These are phyloP conservation scores for Beauveria brongniartii DNA, from an alignment of 2,329 filamentous ascomycete species.

Conservation along the genomic window DNA sequence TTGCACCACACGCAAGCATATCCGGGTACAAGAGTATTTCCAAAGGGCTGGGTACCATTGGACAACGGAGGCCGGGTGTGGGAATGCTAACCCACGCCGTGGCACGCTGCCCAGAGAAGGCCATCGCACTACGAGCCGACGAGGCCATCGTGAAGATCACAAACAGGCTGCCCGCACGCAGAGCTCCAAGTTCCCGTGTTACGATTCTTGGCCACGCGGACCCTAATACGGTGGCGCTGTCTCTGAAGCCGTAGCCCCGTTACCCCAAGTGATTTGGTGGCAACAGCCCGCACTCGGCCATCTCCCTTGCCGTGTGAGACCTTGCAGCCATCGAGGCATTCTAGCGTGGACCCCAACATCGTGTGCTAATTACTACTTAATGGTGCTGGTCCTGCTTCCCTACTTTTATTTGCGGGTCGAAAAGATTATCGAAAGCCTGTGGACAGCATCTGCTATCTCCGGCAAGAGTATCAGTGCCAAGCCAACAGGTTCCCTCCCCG, in stretches of 20 bases:
- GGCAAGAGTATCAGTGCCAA: conserved; percentile 7
- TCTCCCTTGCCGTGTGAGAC: conserved; percentile 23
- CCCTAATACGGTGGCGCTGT: conserved; percentile 5
- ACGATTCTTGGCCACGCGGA: conserved; percentile 2
- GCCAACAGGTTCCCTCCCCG: conserved; percentile 13
- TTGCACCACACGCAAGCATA: background rate
- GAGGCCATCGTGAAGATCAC: conserved; percentile 11
- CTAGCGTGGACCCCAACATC: conserved; percentile 10
- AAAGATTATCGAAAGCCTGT: conserved; percentile 8
- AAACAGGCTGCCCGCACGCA: background rate
- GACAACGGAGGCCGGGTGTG: background rate
- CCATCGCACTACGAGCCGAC: background rate
- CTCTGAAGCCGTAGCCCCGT: conserved; percentile 7
- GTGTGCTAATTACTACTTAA: conserved; percentile 16
- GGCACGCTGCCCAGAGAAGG: background rate
- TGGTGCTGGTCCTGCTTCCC: conserved; percentile 12
- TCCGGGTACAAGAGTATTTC: background rate
- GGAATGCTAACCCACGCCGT: conserved; percentile 4
- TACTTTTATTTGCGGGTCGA: conserved; percentile 12
- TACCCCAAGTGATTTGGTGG: conserved; percentile 1
- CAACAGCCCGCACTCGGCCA: conserved; percentile 8
- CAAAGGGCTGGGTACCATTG: background rate
- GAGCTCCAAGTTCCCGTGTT: background rate
- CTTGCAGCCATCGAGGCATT: conserved; percentile 12
- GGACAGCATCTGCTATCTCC: conserved; percentile 2